Evolutionary conservation across 2,329 filamentous ascomycete species (phyloP), one percentile per base, ranked within the genome.

Genomic region (Stachybotrys chlorohalonatus): DNA sequence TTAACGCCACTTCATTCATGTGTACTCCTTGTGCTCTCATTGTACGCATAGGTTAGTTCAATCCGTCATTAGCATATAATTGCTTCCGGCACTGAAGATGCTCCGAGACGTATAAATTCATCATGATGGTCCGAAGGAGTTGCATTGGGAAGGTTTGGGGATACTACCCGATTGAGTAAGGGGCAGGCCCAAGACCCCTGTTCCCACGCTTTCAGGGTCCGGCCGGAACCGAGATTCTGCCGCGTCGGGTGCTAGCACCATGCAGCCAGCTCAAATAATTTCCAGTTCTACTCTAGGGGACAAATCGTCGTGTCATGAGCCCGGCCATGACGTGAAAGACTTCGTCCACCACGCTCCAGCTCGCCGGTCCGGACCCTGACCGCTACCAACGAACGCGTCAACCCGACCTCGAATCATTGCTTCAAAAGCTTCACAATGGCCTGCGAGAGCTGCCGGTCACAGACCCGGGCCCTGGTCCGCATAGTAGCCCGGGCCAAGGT

Each of bases 391-490:
- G 24, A 24, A 24, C 24, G 24, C 24, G 24, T 24, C 24, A 24
- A 24, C 24, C 24, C 24, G 24, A 24, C 24, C 24, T 24, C 24
- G 24, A 24, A 4, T 4, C 24, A 2, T 24, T 24, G 4, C 24
- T 24, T 32, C 7, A 6, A 7, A 51, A 49, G n/a, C 15, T 49
- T 5, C 54, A 55, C 55, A 65, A 79, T 81, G 74, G 75, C 77
- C 55, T 79, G 77, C 64, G 73, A 76, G 62, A 73, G 68, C 64
- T 80, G 78, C 66, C 70, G 71, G 58, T 64, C 69, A 47, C 74
- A 77, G 65, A 69, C 77, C 57, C 67, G 70, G 56, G 66, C 66
- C 50, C 59, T 77, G 48, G 62, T 73, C 55, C 69, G 69, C 57
- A 58, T 64, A 52, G 63, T 68, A 54, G 59, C 65, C 54, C 67